Base-by-base conservation (phyloP, 2,329 filamentous ascomycete genomes). In the Colletotrichum sansevieriae region DNA sequence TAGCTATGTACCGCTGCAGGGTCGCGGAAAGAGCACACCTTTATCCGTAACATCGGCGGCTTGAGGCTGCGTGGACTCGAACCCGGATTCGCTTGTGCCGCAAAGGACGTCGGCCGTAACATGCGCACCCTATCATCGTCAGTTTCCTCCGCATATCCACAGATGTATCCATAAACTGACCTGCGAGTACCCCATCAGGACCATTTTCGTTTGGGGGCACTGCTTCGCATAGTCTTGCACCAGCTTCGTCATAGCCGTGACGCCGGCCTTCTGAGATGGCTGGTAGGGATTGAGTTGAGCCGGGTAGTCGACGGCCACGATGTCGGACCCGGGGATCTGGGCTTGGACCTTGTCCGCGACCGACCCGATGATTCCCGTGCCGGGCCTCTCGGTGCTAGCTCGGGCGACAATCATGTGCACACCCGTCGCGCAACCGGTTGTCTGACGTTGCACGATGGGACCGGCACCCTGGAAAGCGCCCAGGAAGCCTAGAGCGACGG, bases 141-240 rank as follows among this genome's bases (percentile, higher is more conserved):
- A 33, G 68, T 67, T 4, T 71, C 70, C 15, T 39, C 22, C 54
- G 61, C 68, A 68, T 11, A 63, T 71, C 64, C 71, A 61, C 13
- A 41, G 29, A 8, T 9, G 29, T 8, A 8, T 71, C 56, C 3
- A 20, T 4, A 7, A 66, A 72, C 18, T 60, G 29, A 78, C 79
- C 75, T 83, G 81, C 1, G 81, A 83, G 63, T 81, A 83, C 1
- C 81, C 81, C 54, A 83, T 61, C 25, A 83, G 70, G 3, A 80
- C 81, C 61, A 83, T 75, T 72, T 81, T 81, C 58, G 74, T 74
- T 13, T 77, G 71, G 1, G 81, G 80, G 41, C 81, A 83, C 7
- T 72, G 73, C 39, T 73, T 60, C 63, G 75, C 71, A 62, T 83
- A 82, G 29, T 74, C 67, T n/a, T 71, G 69, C n/a, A 83, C 68